Conservation (phyloP, 345 rosid genomes). For the Triadica sebifera region DNA sequence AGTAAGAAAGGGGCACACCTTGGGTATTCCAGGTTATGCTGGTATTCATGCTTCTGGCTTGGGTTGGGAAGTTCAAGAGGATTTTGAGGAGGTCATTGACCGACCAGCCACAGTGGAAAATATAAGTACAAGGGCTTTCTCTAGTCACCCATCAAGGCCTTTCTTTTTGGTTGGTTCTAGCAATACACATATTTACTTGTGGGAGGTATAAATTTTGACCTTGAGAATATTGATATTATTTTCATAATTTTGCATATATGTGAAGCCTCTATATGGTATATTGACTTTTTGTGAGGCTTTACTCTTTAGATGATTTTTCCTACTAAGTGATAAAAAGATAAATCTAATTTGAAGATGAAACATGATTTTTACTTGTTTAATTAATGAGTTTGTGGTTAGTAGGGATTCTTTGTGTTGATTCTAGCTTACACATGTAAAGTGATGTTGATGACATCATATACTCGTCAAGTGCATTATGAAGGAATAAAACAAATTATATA, state of each 20-base stretch:
- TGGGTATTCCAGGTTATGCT: conserved; percentile 63
- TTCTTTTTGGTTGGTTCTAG: conserved; percentile 92
- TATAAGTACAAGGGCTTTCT: conserved; percentile 72
- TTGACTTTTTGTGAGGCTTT: background rate
- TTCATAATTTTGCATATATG: background rate
- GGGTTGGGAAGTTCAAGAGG: conserved; percentile 83
- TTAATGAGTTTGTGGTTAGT: background rate
- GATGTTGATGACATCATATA: background rate
- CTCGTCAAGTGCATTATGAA: background rate
- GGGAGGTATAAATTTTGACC: conserved; percentile 67
- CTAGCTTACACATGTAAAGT: background rate
- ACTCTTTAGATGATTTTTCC: background rate
- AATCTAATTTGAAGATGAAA: background rate
- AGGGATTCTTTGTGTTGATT: background rate
- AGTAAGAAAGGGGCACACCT: conserved; percentile 68
- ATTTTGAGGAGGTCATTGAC: conserved; percentile 64
- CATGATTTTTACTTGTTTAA: background rate
- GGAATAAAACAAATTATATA: background rate
- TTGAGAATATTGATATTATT: background rate
- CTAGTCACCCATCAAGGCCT: conserved; percentile 85
- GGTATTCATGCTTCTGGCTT: conserved; percentile 64
- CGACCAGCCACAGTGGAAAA: conserved; percentile 70
- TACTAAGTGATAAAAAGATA: background rate
- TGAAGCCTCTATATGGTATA: background rate
- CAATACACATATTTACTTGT: conserved; percentile 80